Evolutionary conservation across 2,329 filamentous ascomycete species (phyloP).

Genomic region (Spiromastix sp.): DNA sequence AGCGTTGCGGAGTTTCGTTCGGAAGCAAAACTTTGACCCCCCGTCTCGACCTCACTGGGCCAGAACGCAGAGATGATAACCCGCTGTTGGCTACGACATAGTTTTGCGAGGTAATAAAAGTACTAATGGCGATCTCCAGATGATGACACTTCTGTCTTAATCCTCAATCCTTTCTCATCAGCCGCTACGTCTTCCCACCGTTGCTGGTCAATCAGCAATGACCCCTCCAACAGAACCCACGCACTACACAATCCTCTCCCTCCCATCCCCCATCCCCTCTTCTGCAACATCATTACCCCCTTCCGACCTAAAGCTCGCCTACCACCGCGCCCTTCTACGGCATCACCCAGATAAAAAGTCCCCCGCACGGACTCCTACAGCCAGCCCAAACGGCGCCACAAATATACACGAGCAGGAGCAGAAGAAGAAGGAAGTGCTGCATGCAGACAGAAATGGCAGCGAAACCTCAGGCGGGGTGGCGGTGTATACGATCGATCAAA

Average conservation of each 20-base stretch:
- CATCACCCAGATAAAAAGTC: slow-evolving; percentile 50
- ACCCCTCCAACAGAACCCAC: slow-evolving; percentile 1
- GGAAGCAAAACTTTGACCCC: no score
- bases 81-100: no score
- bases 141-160: no score
- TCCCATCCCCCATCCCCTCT: slow-evolving; percentile 1
- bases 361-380: slow-evolving; percentile 1
- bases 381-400: no score
- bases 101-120: no score
- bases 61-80: no score
- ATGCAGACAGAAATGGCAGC: neutral
- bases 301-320: slow-evolving; percentile 44
- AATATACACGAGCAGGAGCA: neutral
- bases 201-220: slow-evolving; percentile 2
- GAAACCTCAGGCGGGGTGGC: neutral
- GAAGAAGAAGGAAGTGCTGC: neutral
- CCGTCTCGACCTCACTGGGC: no score
- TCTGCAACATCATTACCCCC: slow-evolving; percentile 17
- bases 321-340: slow-evolving; percentile 45
- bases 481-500: slow-evolving; percentile 44
- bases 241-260: slow-evolving; percentile 5
- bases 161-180: no score
- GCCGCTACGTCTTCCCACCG: no score
- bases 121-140: no score
- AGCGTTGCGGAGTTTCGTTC: no score